Conservation (phyloP, 202 grass and related monocot genomes). For the Zoysia matrella region DNA sequence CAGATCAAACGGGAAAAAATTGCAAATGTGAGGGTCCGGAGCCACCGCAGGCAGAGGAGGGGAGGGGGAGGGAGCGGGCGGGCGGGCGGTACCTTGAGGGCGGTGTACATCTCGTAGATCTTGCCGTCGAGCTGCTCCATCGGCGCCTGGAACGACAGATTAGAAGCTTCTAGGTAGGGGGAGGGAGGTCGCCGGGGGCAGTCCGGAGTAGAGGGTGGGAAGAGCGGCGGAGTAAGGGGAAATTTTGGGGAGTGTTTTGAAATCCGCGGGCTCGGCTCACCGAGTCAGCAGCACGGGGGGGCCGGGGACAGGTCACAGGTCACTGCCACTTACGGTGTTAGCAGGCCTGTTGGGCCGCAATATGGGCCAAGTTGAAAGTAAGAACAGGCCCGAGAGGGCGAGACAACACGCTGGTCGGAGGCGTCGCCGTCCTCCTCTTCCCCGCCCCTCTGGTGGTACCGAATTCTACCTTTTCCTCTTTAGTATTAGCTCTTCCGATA, state of each 20-base stretch:
- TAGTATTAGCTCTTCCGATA: background rate
- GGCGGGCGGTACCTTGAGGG: slow-evolving; percentile 50
- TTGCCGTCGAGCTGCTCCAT: slow-evolving; percentile 53
- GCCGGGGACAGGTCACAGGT: no score
- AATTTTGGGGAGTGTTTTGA: background rate
- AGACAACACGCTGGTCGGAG: background rate
- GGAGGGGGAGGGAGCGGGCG: background rate
- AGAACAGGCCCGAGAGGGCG: background rate
- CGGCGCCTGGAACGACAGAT: background rate
- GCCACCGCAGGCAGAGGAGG: background rate
- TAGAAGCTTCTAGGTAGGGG: slow-evolving; percentile 31
- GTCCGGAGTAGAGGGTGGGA: background rate
- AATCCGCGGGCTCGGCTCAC: background rate
- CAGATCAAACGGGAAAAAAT: background rate
- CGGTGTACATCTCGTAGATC: slow-evolving; percentile 46
- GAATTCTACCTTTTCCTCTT: background rate
- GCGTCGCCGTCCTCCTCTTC: background rate
- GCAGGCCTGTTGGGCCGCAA: background rate
- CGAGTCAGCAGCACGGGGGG: no score
- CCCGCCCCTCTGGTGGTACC: background rate
- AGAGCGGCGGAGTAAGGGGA: background rate
- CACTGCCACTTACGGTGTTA: background rate
- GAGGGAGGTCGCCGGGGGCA: background rate
- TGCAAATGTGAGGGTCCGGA: background rate
- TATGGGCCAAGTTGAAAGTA: background rate